Evolutionary conservation across 2,329 filamentous ascomycete genomes (phyloP).

Genomic region (Trichophyton benhamiae): DNA sequence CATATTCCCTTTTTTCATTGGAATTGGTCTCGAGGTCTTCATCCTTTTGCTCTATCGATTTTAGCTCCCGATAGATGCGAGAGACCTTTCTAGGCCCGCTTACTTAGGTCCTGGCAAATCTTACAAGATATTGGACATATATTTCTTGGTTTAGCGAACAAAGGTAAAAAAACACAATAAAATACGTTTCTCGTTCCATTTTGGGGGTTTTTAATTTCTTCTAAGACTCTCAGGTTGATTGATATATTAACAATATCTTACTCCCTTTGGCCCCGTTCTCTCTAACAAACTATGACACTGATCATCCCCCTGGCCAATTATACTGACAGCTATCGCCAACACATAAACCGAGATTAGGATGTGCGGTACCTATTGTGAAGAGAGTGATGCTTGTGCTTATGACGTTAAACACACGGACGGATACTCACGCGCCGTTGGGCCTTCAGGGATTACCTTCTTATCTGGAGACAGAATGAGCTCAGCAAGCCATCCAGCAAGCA

Average conservation of each 20-base stretch:
- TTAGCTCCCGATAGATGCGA: background rate
- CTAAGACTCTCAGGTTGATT: background rate
- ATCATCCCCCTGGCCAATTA: background rate
- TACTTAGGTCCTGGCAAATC: background rate
- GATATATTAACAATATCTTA: background rate
- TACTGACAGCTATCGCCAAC: background rate
- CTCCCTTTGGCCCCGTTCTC: background rate
- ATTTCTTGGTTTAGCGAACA: too few relatives aligned
- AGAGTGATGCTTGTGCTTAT: background rate
- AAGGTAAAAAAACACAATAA: too few relatives aligned
- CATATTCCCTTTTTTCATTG: background rate
- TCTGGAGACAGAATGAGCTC: background rate
- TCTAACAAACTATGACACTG: background rate
- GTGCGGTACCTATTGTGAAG: background rate
- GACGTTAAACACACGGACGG: background rate
- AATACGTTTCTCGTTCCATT: background rate
- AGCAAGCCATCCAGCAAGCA: background rate
- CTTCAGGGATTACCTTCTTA: background rate
- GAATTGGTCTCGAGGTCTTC: background rate
- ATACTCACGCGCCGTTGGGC: background rate
- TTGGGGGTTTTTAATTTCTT: background rate
- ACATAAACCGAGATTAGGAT: background rate
- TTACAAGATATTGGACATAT: background rate
- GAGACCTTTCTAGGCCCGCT: background rate
- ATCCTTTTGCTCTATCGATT: background rate